phyloP scores from a whole-genome alignment of 176 grass and related monocot species.

The Hordeum marinum region DNA sequence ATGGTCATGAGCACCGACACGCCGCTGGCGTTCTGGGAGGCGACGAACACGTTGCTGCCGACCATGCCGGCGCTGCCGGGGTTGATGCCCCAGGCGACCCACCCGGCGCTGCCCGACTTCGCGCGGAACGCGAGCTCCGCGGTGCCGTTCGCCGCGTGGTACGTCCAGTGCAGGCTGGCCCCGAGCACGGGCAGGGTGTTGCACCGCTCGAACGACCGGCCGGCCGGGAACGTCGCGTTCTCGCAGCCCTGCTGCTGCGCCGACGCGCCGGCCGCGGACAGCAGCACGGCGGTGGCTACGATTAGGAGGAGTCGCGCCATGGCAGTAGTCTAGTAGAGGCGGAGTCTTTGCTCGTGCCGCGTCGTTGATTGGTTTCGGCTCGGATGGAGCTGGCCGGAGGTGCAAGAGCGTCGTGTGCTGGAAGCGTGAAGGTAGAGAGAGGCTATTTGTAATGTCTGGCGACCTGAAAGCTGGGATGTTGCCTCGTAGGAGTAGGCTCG shows the following conservation, averaged over 20 bases:
- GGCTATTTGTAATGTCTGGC: neutral
- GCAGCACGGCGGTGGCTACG: neutral
- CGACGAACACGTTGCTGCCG: constrained; percentile 64
- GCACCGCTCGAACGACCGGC: constrained; percentile 44
- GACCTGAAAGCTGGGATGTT: neutral
- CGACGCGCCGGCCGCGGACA: neutral
- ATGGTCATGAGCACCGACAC: constrained; percentile 31
- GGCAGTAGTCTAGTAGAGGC: neutral
- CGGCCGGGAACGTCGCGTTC: constrained; percentile 42
- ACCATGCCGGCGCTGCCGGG: constrained; percentile 34
- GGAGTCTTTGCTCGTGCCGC: too few species aligned
- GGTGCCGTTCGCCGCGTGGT: constrained; percentile 51
- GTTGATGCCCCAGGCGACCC: constrained; percentile 91
- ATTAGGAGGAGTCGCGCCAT: constrained; percentile 19
- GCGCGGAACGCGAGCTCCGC: constrained; percentile 66
- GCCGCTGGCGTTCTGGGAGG: constrained; percentile 22
- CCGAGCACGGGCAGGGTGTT: constrained; percentile 45
- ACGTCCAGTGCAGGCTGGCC: constrained; percentile 68
- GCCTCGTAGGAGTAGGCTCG: too few species aligned
- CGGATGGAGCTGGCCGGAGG: neutral
- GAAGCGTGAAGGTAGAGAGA: neutral
- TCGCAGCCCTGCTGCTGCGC: constrained; percentile 13
- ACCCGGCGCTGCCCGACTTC: constrained; percentile 20
- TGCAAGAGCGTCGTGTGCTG: neutral
- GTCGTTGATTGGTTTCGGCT: neutral